These are phyloP conservation scores for Aureobasidium melanogenum DNA, from an alignment of 2,329 filamentous ascomycete species.

Conservation along the genomic window DNA sequence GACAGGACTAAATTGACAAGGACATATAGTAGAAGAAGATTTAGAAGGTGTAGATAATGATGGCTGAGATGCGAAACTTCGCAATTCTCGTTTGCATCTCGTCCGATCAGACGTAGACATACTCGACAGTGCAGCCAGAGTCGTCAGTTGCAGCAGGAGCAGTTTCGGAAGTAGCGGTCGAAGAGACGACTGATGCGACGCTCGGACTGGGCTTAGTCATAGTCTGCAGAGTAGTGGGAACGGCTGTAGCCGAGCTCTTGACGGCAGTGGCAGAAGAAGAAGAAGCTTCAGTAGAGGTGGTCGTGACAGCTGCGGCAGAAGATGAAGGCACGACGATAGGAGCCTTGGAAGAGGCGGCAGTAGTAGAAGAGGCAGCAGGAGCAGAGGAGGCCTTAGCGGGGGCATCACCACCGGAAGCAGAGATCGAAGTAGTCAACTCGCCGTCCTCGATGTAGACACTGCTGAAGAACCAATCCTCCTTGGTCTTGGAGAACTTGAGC, in stretches of 20 bases:
- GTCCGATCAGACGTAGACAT: constrained; percentile 13
- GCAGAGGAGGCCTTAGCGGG: not conserved
- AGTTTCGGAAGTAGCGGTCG: not conserved
- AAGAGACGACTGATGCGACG: not conserved
- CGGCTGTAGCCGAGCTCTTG: not conserved
- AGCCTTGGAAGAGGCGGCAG: not conserved
- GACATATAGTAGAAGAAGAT: too few relatives aligned
- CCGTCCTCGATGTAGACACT: constrained; percentile 62
- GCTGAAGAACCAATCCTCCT: constrained; percentile 63
- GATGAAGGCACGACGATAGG: not conserved
- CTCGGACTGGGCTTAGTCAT: not conserved
- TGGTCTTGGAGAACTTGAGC: constrained; percentile 52
- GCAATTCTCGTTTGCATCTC: too few relatives aligned
- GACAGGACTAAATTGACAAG: too few relatives aligned
- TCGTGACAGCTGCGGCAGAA: not conserved
- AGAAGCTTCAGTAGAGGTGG: not conserved
- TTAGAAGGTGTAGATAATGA: too few relatives aligned
- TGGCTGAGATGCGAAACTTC: too few relatives aligned
- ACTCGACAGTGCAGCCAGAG: constrained; percentile 12
- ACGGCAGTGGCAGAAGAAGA: not conserved
- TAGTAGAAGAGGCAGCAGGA: not conserved
- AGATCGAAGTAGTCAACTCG: constrained; percentile 21
- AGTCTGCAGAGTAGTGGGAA: not conserved
- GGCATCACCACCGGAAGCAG: constrained; percentile 11
- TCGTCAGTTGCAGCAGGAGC: not conserved